These are phyloP conservation scores for Pyrenula massariospora DNA, from an alignment of 495 filamentous ascomycete species.

Conservation along the genomic window DNA sequence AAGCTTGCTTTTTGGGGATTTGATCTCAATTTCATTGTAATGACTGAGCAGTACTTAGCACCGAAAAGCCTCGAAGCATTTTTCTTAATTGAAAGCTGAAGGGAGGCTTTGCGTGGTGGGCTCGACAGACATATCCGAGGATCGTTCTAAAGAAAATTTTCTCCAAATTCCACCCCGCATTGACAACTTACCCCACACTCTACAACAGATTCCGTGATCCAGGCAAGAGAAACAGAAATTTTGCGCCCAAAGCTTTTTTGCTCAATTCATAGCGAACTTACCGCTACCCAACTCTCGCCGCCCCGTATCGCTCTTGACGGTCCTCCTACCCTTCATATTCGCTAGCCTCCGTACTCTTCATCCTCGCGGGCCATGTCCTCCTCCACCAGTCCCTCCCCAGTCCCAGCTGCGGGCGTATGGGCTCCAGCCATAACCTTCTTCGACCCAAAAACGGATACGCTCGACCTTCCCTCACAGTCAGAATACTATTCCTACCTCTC, in stretches of 20 bases:
- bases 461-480: conserved; percentile 35
- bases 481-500: conserved; percentile 47
- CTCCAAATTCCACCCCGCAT: background rate
- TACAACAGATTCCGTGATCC: too few species aligned
- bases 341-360: background rate
- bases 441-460: conserved; percentile 35
- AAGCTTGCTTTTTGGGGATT: too few species aligned
- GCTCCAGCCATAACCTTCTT: conserved; percentile 23
- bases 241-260: background rate
- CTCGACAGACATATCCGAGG: too few species aligned
- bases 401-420: background rate
- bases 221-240: too few species aligned
- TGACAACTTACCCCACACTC: background rate
- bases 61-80: too few species aligned
- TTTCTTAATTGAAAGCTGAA: too few species aligned
- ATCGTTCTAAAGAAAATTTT: too few species aligned
- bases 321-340: background rate
- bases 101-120: too few species aligned
- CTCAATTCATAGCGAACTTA: background rate
- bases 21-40: too few species aligned
- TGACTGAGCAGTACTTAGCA: too few species aligned
- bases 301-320: background rate
- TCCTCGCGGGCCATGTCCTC: background rate
- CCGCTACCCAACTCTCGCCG: background rate
- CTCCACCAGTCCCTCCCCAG: too few species aligned